Base-by-base conservation (phyloP, 75 land plant species). In the Picea glauca region DNA sequence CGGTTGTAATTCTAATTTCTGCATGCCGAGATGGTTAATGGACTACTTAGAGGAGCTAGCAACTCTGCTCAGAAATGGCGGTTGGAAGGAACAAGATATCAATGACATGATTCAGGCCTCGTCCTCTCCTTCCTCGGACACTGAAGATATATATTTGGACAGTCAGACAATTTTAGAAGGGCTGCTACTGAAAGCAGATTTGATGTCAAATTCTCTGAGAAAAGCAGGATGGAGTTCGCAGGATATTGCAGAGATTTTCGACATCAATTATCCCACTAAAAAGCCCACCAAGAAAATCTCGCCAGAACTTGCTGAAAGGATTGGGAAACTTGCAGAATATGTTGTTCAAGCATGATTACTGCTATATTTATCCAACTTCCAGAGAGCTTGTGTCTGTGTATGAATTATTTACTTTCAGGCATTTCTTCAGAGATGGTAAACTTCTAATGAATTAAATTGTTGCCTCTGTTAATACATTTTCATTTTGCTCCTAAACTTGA, bases 161-260 rank as follows among this genome's bases (percentile, higher is more conserved):
- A 80, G 84, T 57, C 90, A 92, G 85, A 81, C 88, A n/a, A 83
- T 89, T 3, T 58, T 89, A 26, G 89, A 89, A 58, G 84, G 85
- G 3, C 77, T 92, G 33, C 76, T 89, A 1, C 72, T 87, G 54
- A 82, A 84, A 65, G 88, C 87, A 58, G 90, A 92, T 70, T 80
- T 87, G 61, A 87, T 87, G 75, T 93, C 95, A 62, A 84, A 86
- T 43, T 75, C 86, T 58, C 80, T 95, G 40, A 80, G 90, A 79
- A 79, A 83, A 78, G 88, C 95, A 58, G 98, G 98, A 50, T 95
- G 98, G 98, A 93, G 90, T 83, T 80, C 91, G 31, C 90, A 86
- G n/a, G 98, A 95, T 75, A 91, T 95, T 12, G 84, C 92, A n/a
- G 93, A 95, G 35, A 86, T 87, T 3, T 80, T 94, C 15, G 87